phyloP scores from a whole-genome alignment of 495 filamentous ascomycete species.

The Melanomma pulvis-pyrius region DNA sequence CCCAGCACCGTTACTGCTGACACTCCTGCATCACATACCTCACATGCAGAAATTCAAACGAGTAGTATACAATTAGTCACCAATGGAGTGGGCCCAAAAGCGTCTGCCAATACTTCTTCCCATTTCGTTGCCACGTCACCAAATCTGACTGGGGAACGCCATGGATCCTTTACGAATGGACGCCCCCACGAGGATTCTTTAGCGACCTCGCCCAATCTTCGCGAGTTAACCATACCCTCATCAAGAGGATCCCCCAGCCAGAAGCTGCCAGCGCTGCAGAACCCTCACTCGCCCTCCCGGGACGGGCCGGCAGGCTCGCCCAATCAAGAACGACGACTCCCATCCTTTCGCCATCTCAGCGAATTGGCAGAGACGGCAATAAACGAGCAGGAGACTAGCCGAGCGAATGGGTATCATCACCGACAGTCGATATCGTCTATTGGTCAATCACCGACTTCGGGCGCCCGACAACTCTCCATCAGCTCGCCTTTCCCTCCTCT shows the following conservation, averaged over 20 bases:
- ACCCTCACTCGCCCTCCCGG: constrained; percentile 30
- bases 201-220: constrained; percentile 37
- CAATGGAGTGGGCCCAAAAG: constrained; percentile 23
- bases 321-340: constrained; percentile 29
- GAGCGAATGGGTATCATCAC: constrained; percentile 34
- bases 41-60: constrained; percentile 12
- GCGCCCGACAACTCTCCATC: constrained; percentile 30
- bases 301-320: constrained; percentile 34
- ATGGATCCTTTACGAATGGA: constrained; percentile 26
- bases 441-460: constrained; percentile 35
- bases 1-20: constrained; percentile 8
- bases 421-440: constrained; percentile 39
- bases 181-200: constrained; percentile 30
- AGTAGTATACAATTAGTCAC: constrained; percentile 5
- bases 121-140: constrained; percentile 21
- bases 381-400: constrained; percentile 31
- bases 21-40: constrained; percentile 9
- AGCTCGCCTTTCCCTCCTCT: constrained; percentile 32
- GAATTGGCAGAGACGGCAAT: constrained; percentile 42
- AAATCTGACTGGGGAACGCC: constrained; percentile 24
- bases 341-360: constrained; percentile 37
- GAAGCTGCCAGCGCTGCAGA: constrained; percentile 35
- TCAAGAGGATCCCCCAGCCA: constrained; percentile 37
- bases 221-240: constrained; percentile 29
- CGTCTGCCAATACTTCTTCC: constrained; percentile 15